Conservation (phyloP, 1,284 basidiomycete genomes). For the Agroathelia rolfsii region DNA sequence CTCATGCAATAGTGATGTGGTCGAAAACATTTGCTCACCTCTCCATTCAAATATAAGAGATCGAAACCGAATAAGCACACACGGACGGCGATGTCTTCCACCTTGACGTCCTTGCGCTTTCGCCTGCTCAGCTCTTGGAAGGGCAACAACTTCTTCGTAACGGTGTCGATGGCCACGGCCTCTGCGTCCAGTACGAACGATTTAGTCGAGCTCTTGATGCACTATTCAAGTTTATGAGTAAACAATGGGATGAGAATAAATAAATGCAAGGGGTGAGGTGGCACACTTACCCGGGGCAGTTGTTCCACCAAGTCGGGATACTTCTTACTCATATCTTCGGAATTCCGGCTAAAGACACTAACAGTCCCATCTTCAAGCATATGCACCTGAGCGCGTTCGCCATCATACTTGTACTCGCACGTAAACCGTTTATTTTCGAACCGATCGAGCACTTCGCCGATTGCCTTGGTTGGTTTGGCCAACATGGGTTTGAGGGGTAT, state of each 20-base stretch:
- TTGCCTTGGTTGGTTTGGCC: slow-evolving; percentile 99
- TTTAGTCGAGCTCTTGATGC: slow-evolving; percentile 71
- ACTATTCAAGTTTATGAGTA: slow-evolving; percentile 35
- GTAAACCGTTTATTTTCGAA: slow-evolving; percentile 96
- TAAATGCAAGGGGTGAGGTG: no score
- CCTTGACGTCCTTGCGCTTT: slow-evolving; percentile 95
- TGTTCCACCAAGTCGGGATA: slow-evolving; percentile 97
- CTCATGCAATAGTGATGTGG: slow-evolving; percentile 3
- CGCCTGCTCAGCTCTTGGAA: slow-evolving; percentile 96
- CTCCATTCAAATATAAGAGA: slow-evolving; percentile 87
- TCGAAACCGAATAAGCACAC: slow-evolving; percentile 97
- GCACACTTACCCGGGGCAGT: slow-evolving; percentile 62
- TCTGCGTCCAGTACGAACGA: slow-evolving; percentile 95
- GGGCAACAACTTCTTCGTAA: slow-evolving; percentile 78
- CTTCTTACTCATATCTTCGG: slow-evolving; percentile 99
- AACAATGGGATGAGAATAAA: neutral
- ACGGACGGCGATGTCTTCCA: slow-evolving; percentile 91
- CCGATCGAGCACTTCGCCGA: slow-evolving; percentile 95
- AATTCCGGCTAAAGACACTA: slow-evolving; percentile 91
- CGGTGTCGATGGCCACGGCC: slow-evolving; percentile 90
- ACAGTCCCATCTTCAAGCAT: slow-evolving; percentile 72
- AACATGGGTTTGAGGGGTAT: slow-evolving; percentile 99
- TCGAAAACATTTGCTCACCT: slow-evolving; percentile 41
- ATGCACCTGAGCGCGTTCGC: slow-evolving; percentile 95
- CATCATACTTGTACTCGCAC: slow-evolving; percentile 99